Base-by-base conservation (phyloP, 2,329 filamentous ascomycete genomes). In the Neofusicoccum sp. region DNA sequence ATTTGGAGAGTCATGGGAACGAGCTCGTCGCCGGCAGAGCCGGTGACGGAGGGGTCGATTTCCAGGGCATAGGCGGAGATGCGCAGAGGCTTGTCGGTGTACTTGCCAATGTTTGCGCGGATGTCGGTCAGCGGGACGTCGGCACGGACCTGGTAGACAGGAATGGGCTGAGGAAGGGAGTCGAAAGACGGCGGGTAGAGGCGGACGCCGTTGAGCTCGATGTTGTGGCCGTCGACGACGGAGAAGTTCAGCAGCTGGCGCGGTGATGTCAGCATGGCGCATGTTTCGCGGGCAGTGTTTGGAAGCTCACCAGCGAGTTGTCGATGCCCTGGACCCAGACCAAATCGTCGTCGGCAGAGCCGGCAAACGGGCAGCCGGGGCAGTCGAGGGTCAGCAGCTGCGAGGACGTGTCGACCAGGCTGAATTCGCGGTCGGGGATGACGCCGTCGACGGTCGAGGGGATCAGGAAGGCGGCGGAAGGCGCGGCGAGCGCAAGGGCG, bases 1-100 rank as follows among this genome's bases (percentile, higher is more conserved):
- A 78, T 72, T 22, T 70, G 69, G 63, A 78, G 70, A 2, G 68
- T 72, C 70, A 78, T 73, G n/a, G 74, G 74, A 5, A 78, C 69
- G 6, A 78, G 71, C 61, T 78, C 75, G 16, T 70, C 71, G 43
- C 75, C 76, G 33, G 67, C 69, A 14, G 70, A 71, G 29, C 75
- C 66, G 14, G 75, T 77, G 60, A 75, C 69, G 7, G 75, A 72
- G 45, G 66, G 68, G 47, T 71, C 72, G 67, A 71, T 75, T 65
- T 72, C 70, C 64, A 70, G 65, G 8, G 67, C 69, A 65, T 73
- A 78, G 56, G 71, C 71, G 8, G 75, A 77, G 14, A 78, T 70
- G 36, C 70, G 71, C 34, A 76, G 62, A 44, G 65, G 67, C 52
- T 67, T 63, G 31, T 71, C 68, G 7, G 71, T 64, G 50, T 63